Conservation (phyloP, 1,284 basidiomycete species). For the Cryptococcus hybrid region DNA sequence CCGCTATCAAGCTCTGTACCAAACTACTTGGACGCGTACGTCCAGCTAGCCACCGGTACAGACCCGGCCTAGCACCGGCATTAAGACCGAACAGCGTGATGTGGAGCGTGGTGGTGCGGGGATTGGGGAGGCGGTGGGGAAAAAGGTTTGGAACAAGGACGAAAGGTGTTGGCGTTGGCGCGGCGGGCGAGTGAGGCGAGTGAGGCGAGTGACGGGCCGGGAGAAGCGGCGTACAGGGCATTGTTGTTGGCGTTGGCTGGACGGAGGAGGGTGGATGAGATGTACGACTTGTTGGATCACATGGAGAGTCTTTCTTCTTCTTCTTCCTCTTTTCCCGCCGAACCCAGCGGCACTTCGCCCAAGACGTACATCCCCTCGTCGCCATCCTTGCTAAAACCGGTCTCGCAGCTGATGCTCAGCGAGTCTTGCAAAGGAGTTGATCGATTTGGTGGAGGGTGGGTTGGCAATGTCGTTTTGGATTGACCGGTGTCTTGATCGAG, state of each 20-base stretch:
- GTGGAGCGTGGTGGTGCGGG: no score
- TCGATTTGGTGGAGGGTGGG: background rate
- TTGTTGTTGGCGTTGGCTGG: conserved; percentile 22
- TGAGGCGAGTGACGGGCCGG: background rate
- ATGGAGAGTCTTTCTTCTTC: conserved; percentile 12
- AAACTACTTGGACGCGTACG: background rate
- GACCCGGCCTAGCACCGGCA: no score
- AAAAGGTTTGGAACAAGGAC: no score
- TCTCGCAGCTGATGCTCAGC: conserved; percentile 8
- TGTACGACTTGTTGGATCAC: conserved; percentile 19
- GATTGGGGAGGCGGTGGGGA: no score
- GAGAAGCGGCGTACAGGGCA: conserved; percentile 19
- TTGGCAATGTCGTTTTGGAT: background rate
- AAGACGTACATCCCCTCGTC: conserved; percentile 16
- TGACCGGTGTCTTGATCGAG: background rate
- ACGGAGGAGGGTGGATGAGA: conserved; percentile 13
- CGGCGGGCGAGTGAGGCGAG: no score
- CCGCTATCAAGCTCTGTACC: background rate
- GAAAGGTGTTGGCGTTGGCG: no score
- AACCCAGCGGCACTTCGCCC: background rate
- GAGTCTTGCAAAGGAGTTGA: background rate
- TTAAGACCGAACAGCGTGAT: no score
- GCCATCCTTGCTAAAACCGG: conserved; percentile 16
- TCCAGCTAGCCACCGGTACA: conserved; percentile 2
- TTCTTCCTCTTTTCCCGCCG: background rate